Evolutionary conservation across 257 asterid species (phyloP).

Genomic region (Fraxinus cuspidata): DNA sequence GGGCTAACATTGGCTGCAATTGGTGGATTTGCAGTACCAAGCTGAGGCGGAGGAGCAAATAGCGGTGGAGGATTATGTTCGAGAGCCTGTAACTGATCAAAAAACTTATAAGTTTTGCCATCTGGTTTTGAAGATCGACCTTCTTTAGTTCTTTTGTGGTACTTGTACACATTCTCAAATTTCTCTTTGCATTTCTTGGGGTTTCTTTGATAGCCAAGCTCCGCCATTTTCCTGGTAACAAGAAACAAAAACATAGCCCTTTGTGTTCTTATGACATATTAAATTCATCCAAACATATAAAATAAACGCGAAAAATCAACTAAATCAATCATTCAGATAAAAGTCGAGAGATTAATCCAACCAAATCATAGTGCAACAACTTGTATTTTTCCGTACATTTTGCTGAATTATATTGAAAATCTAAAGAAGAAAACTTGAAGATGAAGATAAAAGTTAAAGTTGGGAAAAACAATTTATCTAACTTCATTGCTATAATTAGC

Average conservation of each 20-base stretch:
- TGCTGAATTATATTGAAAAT: slow-evolving; percentile 23
- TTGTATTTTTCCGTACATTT: background rate
- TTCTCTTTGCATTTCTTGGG: slow-evolving; percentile 95
- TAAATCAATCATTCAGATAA: background rate
- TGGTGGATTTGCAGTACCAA: background rate
- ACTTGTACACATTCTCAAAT: slow-evolving; percentile 87
- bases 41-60: slow-evolving; percentile 16
- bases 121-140: slow-evolving; percentile 78
- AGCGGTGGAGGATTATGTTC: slow-evolving; percentile 44
- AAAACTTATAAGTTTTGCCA: slow-evolving; percentile 74
- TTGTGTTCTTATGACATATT: slow-evolving; percentile 10
- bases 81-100: slow-evolving; percentile 71
- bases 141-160: slow-evolving; percentile 85
- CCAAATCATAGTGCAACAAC: too few relatives aligned
- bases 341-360: background rate
- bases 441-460: background rate
- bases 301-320: background rate
- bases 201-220: slow-evolving; percentile 78
- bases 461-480: background rate
- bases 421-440: slow-evolving; percentile 16
- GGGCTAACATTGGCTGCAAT: slow-evolving; percentile 32
- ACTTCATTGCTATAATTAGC: slow-evolving; percentile 43
- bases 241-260: background rate
- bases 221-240: slow-evolving; percentile 72
- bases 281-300: slow-evolving; percentile 24